These are phyloP conservation scores for Xylariomycetidae sp. DNA, from an alignment of 2,329 filamentous ascomycete genomes.

Conservation along the genomic window DNA sequence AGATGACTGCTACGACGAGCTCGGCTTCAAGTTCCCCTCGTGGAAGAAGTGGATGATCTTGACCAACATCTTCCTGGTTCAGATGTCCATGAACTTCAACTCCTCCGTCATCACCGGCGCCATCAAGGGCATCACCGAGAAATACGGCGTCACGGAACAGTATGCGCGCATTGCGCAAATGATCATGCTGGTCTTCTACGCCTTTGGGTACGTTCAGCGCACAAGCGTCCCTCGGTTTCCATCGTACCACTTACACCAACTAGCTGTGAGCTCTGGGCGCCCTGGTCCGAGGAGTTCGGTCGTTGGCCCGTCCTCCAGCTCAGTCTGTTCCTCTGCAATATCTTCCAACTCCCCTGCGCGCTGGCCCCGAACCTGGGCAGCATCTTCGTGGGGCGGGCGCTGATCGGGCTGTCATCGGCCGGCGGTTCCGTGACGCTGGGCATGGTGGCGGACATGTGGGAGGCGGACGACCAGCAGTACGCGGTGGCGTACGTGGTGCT, in stretches of 20 bases:
- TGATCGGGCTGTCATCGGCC: conserved; percentile 46
- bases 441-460: conserved; percentile 55
- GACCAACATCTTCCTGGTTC: conserved; percentile 39
- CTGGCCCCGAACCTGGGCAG: conserved; percentile 34
- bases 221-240: neutral
- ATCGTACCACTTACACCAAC: neutral
- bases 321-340: conserved; percentile 42
- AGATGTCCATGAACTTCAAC: conserved; percentile 48
- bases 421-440: conserved; percentile 56
- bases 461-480: conserved; percentile 49
- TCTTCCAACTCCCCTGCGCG: conserved; percentile 41
- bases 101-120: conserved; percentile 42
- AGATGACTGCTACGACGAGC: conserved; percentile 38
- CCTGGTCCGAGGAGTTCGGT: conserved; percentile 45
- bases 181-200: conserved; percentile 41
- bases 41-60: conserved; percentile 46
- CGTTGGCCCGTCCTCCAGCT: conserved; percentile 42
- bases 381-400: conserved; percentile 32
- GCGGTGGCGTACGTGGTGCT: conserved; percentile 52
- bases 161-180: conserved; percentile 38
- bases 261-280: conserved; percentile 47
- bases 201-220: conserved; percentile 27
- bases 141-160: conserved; percentile 37
- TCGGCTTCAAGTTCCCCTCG: conserved; percentile 36
- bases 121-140: conserved; percentile 31